phyloP scores from a whole-genome alignment of 2,329 filamentous ascomycete genomes.

The Alternaria alternata region DNA sequence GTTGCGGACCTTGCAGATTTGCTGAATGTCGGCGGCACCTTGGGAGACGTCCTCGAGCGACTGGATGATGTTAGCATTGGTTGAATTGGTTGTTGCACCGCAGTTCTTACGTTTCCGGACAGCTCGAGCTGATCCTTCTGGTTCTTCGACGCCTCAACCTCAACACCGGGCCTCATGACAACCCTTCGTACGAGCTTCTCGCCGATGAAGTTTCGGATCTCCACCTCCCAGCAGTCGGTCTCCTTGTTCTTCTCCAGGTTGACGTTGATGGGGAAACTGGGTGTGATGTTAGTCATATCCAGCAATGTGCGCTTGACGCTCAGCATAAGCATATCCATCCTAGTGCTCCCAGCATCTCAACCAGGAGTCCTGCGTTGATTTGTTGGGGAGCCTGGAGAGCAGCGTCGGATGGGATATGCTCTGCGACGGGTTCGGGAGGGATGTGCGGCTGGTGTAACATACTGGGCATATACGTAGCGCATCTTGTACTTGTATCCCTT shows the following conservation, averaged over 20 bases:
- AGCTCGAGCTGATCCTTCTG: constrained; percentile 98
- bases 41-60: constrained; percentile 97
- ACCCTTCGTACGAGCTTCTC: constrained; percentile 99
- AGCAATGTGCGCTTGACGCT: background rate
- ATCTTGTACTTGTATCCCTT: constrained; percentile 99
- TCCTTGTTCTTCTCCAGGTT: constrained; percentile 97
- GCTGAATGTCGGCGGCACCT: constrained; percentile 98
- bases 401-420: background rate
- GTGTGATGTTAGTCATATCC: constrained; percentile 21
- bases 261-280: constrained; percentile 98
- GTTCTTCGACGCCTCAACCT: constrained; percentile 86
- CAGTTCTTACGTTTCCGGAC: constrained; percentile 71
- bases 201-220: constrained; percentile 82
- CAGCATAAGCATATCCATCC: background rate
- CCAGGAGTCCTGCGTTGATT: background rate
- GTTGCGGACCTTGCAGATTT: constrained; percentile 99
- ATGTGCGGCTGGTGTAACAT: constrained; percentile 22
- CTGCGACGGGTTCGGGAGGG: background rate
- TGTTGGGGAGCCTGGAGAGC: background rate
- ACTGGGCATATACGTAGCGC: constrained; percentile 99
- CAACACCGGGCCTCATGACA: constrained; percentile 86
- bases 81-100: background rate
- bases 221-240: constrained; percentile 86
- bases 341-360: constrained; percentile 1
- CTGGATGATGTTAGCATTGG: constrained; percentile 33